Evolutionary conservation across 768 basidiomycete species (phyloP), one percentile per base, ranked within the genome.

Genomic region (Lactifluus hygrophoroides): DNA sequence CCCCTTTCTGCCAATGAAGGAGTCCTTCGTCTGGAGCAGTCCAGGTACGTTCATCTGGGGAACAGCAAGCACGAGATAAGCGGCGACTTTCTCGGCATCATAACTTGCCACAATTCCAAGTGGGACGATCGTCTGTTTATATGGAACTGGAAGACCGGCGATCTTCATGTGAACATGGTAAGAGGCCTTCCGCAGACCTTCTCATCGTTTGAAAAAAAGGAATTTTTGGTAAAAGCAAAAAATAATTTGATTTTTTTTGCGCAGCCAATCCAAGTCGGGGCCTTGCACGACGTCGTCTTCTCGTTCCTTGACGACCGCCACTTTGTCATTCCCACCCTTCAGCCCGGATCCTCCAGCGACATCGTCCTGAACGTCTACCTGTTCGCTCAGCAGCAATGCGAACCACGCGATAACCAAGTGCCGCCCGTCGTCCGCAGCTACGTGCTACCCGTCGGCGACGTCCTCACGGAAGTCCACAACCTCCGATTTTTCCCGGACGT

Each of bases 121-220:
- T n/a, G 3, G 4, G 35, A 40, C 25, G 47, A 56, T 10, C 19
- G 37, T 0, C 11, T 56, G 47, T 30, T 44, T 3, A 56, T 56
- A n/a, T 56, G 55, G 55, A 56, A 56, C 37, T 56, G 55, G 55
- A 56, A 56, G 46, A 56, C 55, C 0, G 47, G 46, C 30, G 16
- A 23, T 19, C 10, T 54, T 10, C 42, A 34, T 6, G 30, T 54
- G 19, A 54, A 38, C 25, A 54, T 37, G 54, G 54, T 54, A 46
- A 34, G 51, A 16, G 19, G 3, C 16, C 42, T 19, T 4, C 37
- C 4, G 19, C 23, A 45, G 32, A 11, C 1, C 3, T 25, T 51
- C 16, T 32, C 35, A 9, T 32, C 21, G 38, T n/a, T n/a, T n/a
- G n/a, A n/a, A n/a, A n/a, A 8, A 42, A 23, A 38, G 10, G 1